Evolutionary conservation across 495 filamentous ascomycete genomes (phyloP).

Genomic region (Lepraria neglecta): DNA sequence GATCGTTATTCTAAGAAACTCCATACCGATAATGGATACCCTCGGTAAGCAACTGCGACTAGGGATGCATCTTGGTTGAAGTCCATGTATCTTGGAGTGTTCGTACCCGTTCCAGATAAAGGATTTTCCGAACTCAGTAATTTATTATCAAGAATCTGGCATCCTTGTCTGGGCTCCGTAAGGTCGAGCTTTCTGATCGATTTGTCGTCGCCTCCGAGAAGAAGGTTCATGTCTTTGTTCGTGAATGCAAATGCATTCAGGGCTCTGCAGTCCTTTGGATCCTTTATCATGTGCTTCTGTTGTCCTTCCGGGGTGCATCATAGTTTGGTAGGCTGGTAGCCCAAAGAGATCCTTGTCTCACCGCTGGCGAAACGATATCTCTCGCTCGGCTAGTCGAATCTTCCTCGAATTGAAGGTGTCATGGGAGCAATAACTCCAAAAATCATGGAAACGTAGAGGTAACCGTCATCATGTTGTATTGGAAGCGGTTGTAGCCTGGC

Average conservation of each 20-base stretch:
- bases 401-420: too few species aligned
- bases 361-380: too few species aligned
- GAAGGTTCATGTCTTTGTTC: conserved; percentile 17
- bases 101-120: conserved; percentile 6
- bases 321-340: conserved; percentile 21
- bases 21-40: conserved; percentile 28
- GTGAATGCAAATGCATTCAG: conserved; percentile 20
- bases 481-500: too few species aligned
- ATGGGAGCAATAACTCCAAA: too few species aligned
- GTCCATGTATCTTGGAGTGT: conserved; percentile 18
- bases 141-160: conserved; percentile 21
- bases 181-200: conserved; percentile 23
- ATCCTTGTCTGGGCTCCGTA: conserved; percentile 12
- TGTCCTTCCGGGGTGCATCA: conserved; percentile 20
- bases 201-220: conserved; percentile 25
- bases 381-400: too few species aligned
- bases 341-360: conserved; percentile 25
- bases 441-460: too few species aligned
- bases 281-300: background rate
- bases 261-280: conserved; percentile 23
- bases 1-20: background rate
- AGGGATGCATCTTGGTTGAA: conserved; percentile 24
- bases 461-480: too few species aligned
- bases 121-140: conserved; percentile 6
- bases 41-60: conserved; percentile 26